Conservation (phyloP, 345 rosid species). For the Populus pruinosa region DNA sequence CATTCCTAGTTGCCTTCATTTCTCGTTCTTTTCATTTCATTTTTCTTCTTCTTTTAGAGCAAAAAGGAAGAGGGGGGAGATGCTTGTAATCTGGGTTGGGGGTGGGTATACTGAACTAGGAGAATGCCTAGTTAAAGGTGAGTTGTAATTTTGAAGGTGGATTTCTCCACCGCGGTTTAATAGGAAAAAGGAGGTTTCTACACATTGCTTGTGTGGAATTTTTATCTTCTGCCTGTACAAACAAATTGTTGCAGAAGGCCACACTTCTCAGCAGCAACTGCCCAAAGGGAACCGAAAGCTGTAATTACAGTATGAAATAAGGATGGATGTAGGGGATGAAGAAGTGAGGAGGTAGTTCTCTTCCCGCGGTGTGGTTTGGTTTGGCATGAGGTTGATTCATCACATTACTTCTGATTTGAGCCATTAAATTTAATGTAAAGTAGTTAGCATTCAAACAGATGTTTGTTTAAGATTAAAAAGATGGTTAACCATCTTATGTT, state of each 20-base stretch:
- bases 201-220: background rate
- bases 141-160: conserved; percentile 47
- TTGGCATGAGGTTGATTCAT: too few species aligned
- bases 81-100: conserved; percentile 26
- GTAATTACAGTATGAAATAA: background rate
- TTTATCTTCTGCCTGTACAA: background rate
- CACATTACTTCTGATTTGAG: too few species aligned
- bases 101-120: conserved; percentile 28
- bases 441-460: too few species aligned
- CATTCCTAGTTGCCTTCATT: conserved; percentile 21
- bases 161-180: conserved; percentile 38
- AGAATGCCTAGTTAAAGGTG: conserved; percentile 20
- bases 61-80: conserved; percentile 4
- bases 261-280: background rate
- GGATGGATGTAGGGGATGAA: background rate
- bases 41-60: conserved; percentile 11
- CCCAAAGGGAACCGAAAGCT: background rate
- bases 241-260: background rate
- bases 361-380: too few species aligned
- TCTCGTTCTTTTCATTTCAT: conserved; percentile 6
- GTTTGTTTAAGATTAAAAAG: too few species aligned
- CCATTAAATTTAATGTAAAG: too few species aligned
- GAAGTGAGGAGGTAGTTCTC: background rate
- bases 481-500: too few species aligned
- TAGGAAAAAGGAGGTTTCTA: conserved; percentile 15